Percentiles rank a stretch among this genome's conserved stretches.
Evolutionary conservation across 2,329 filamentous ascomycete genomes (phyloP).

Genomic region (Xylariaceae sp.): DNA sequence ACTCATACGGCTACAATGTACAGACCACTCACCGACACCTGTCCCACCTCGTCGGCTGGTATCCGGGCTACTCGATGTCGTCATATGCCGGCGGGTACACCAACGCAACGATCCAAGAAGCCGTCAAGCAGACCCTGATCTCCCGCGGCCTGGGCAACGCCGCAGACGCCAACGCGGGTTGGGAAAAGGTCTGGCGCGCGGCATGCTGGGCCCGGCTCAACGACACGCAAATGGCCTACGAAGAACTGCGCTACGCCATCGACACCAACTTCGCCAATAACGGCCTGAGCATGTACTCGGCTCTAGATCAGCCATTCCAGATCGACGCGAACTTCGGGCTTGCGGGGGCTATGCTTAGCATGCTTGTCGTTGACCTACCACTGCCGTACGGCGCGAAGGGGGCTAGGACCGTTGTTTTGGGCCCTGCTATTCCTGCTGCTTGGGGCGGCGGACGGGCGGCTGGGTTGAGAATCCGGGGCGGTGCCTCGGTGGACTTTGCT

Average conservation of each 20-base stretch:
- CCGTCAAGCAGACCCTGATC: constrained; percentile 43
- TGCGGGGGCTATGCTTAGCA: constrained; percentile 45
- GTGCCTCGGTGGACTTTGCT: constrained; percentile 40
- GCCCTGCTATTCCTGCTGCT: constrained; percentile 43
- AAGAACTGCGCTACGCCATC: constrained; percentile 46
- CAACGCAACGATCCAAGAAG: constrained; percentile 41
- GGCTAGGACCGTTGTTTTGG: constrained; percentile 39
- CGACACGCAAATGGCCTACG: constrained; percentile 46
- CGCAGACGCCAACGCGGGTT: constrained; percentile 49
- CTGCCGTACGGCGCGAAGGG: constrained; percentile 20
- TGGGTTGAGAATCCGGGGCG: constrained; percentile 43
- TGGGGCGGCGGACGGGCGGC: constrained; percentile 44
- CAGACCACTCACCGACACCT: constrained; percentile 42
- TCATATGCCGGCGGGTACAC: constrained; percentile 40
- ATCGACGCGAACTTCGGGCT: constrained; percentile 57
- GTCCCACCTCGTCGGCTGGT: constrained; percentile 54
- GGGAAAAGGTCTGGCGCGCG: constrained; percentile 55
- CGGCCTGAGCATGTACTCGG: constrained; percentile 49
- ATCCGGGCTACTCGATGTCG: constrained; percentile 49
- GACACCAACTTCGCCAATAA: constrained; percentile 48
- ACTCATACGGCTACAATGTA: constrained; percentile 29
- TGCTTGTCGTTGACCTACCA: constrained; percentile 50
- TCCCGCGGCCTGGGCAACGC: constrained; percentile 41
- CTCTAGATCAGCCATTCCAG: constrained; percentile 47
- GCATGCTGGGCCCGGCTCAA: constrained; percentile 55